Evolutionary conservation across 202 grass and related monocot genomes (phyloP).

Genomic region (Musa balbisiana): DNA sequence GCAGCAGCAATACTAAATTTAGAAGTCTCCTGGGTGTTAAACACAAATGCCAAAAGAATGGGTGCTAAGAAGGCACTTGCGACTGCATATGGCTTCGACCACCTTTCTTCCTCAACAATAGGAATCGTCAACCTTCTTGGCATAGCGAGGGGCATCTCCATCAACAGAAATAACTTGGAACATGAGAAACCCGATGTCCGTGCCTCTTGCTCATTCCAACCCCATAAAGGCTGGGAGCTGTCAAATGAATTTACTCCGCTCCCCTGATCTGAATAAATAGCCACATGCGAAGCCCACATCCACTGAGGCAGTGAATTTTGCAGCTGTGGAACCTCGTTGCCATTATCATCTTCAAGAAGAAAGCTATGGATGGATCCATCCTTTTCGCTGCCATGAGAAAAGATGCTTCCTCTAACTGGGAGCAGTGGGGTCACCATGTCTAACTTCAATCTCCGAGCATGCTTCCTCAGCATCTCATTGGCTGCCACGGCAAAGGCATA

Average conservation of each 20-base stretch:
- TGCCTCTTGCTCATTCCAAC: conserved; percentile 68
- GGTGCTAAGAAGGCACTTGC: conserved; percentile 68
- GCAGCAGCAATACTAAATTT: conserved; percentile 30
- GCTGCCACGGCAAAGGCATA: conserved; percentile 86
- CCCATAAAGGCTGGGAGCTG: conserved; percentile 74
- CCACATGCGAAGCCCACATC: conserved; percentile 99
- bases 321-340: conserved; percentile 36
- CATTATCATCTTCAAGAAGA: conserved; percentile 62
- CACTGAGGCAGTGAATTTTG: conserved; percentile 78
- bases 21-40: conserved; percentile 44
- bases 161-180: conserved; percentile 56
- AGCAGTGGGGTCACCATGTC: conserved; percentile 75
- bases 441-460: conserved; percentile 73
- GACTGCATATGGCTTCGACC: conserved; percentile 79
- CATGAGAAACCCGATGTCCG: conserved; percentile 35
- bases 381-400: conserved; percentile 54
- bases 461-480: conserved; percentile 79
- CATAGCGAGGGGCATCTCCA: conserved; percentile 79
- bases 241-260: conserved; percentile 47
- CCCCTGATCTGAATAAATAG: conserved; percentile 89
- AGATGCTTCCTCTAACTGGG: conserved; percentile 76
- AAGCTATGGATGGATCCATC: conserved; percentile 62
- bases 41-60: conserved; percentile 69
- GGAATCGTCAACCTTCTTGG: conserved; percentile 92
- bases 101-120: conserved; percentile 72